phyloP scores from a whole-genome alignment of 768 basidiomycete species.

The Flagelloscypha sp. region DNA sequence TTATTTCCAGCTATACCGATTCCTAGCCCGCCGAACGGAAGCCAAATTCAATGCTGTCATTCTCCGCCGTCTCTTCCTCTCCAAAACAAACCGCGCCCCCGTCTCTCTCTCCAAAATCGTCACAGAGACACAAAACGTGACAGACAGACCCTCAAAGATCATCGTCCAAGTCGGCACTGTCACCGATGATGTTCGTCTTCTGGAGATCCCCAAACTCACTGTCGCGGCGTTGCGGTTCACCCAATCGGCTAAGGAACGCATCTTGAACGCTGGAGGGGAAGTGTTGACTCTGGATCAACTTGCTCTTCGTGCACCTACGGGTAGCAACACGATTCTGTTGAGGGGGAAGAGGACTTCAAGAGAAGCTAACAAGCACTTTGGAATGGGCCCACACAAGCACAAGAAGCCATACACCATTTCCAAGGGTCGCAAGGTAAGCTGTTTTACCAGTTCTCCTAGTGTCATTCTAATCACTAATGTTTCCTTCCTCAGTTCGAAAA shows the following conservation, averaged over 20 bases:
- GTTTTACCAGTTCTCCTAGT: neutral
- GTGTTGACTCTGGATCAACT: slow-evolving; percentile 93
- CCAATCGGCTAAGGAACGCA: slow-evolving; percentile 85
- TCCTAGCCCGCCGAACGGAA: slow-evolving; percentile 95
- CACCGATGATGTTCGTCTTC: slow-evolving; percentile 90
- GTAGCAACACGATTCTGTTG: slow-evolving; percentile 89
- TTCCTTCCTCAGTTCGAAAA: slow-evolving; percentile 71
- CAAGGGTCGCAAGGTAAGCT: slow-evolving; percentile 85
- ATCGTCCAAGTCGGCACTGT: slow-evolving; percentile 88
- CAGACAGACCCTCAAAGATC: slow-evolving; percentile 69
- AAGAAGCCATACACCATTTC: slow-evolving; percentile 95
- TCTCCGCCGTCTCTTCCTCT: slow-evolving; percentile 94
- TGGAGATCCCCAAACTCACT: slow-evolving; percentile 80
- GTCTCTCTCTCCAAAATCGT: slow-evolving; percentile 89
- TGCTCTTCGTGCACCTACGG: slow-evolving; percentile 88
- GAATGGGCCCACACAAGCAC: slow-evolving; percentile 96
- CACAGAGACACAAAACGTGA: slow-evolving; percentile 64
- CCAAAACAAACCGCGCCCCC: slow-evolving; percentile 95
- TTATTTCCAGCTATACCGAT: slow-evolving; percentile 80
- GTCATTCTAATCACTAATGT: slow-evolving; percentile 4
- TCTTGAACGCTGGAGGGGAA: slow-evolving; percentile 93
- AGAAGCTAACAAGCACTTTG: slow-evolving; percentile 97
- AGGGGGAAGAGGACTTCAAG: slow-evolving; percentile 89
- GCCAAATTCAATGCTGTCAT: slow-evolving; percentile 95
- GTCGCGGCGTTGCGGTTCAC: slow-evolving; percentile 96